Conservation (phyloP, 2,329 filamentous ascomycete genomes). For the Botryotinia narcissicola region DNA sequence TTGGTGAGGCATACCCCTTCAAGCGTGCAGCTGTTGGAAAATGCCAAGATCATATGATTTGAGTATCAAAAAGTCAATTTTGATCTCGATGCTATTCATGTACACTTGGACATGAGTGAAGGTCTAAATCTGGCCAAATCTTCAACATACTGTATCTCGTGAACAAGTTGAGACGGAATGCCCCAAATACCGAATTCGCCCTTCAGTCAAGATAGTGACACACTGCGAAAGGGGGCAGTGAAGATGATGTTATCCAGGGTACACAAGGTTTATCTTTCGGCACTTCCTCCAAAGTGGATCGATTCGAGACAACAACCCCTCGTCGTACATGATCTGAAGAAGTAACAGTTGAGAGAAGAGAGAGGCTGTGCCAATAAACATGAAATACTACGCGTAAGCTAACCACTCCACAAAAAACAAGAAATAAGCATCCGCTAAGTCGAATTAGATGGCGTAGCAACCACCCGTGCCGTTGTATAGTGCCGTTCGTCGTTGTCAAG, state of each 20-base stretch:
- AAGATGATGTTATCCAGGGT: conserved; percentile 7
- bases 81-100: background rate
- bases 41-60: conserved; percentile 12
- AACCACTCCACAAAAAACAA: background rate
- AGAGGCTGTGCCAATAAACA: conserved; percentile 11
- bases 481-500: background rate
- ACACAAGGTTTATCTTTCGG: conserved; percentile 7
- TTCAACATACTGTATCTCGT: background rate
- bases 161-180: background rate
- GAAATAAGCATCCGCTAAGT: background rate
- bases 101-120: background rate
- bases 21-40: conserved; percentile 2
- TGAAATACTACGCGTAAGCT: conserved; percentile 5
- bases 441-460: conserved; percentile 4
- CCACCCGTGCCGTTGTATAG: conserved; percentile 6
- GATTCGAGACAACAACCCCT: background rate
- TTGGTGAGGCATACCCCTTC: background rate
- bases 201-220: background rate
- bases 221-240: background rate
- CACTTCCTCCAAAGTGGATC: conserved; percentile 1
- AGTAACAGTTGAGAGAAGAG: background rate
- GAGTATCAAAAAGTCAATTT: background rate
- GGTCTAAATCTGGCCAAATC: background rate
- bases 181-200: background rate
- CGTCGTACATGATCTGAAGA: background rate